Conservation (phyloP, 441 rosid genomes). For the Daphne laureola region DNA sequence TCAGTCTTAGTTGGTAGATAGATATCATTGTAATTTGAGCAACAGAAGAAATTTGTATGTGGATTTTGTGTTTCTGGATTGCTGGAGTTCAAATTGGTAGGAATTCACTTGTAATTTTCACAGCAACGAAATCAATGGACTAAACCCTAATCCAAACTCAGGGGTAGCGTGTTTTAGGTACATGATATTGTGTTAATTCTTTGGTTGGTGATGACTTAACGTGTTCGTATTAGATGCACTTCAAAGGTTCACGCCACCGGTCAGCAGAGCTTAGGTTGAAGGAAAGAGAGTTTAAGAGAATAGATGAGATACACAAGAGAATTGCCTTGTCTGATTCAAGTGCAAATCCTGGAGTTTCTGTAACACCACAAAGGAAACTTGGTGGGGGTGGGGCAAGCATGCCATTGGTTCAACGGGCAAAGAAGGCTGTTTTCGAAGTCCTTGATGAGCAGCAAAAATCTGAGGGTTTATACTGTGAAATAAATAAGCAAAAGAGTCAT, state of each 20-base stretch:
- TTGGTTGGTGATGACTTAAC: too few relatives aligned
- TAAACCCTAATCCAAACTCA: too few relatives aligned
- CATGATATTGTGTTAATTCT: too few relatives aligned
- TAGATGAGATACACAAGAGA: conserved; percentile 30
- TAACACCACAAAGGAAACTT: conserved; percentile 12
- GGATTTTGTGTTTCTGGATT: too few relatives aligned
- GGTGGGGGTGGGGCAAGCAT: conserved; percentile 12
- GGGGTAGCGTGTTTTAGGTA: too few relatives aligned
- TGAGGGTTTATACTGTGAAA: conserved; percentile 3
- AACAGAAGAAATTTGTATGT: too few relatives aligned
- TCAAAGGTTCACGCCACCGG: conserved; percentile 37
- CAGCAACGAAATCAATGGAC: too few relatives aligned
- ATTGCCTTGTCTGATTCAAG: conserved; percentile 22
- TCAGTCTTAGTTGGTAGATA: too few relatives aligned
- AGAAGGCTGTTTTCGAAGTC: conserved; percentile 23
- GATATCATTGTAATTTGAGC: too few relatives aligned
- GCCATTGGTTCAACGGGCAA: conserved; percentile 32
- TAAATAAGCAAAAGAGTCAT: conserved; percentile 5
- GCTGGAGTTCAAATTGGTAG: too few relatives aligned
- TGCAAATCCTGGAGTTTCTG: conserved; percentile 4
- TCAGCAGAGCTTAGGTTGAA: conserved; percentile 29
- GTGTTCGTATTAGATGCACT: conserved; percentile 23
- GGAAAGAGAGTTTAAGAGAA: conserved; percentile 24
- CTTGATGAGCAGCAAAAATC: conserved; percentile 5
- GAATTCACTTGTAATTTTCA: too few relatives aligned